phyloP scores from a whole-genome alignment of 2,329 filamentous ascomycete species.

The Alternaria angustiovoidea region DNA sequence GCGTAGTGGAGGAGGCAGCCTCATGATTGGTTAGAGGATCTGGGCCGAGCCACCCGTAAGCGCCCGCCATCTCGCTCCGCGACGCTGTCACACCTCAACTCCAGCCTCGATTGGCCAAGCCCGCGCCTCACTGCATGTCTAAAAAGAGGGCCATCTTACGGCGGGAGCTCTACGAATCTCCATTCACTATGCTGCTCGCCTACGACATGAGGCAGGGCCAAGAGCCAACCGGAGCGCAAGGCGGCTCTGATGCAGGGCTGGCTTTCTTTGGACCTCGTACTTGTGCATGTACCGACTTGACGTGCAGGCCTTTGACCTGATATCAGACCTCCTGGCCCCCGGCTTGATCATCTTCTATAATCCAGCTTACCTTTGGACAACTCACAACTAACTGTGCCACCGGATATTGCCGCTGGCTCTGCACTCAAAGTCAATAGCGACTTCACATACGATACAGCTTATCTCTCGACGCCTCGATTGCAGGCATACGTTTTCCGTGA shows the following conservation, averaged over 20 bases:
- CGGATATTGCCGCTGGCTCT: not conserved
- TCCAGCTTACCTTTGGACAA: slow-evolving; percentile 5
- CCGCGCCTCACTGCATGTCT: slow-evolving; percentile 44
- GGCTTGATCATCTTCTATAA: slow-evolving; percentile 1
- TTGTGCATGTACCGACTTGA: slow-evolving; percentile 38
- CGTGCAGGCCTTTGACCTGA: slow-evolving; percentile 25
- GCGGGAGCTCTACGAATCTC: slow-evolving; percentile 43
- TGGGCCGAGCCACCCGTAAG: slow-evolving; percentile 31
- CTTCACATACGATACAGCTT: not conserved
- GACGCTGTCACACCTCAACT: slow-evolving; percentile 37
- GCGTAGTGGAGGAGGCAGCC: slow-evolving; percentile 20
- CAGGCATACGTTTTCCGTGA: not conserved
- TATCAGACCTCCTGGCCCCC: slow-evolving; percentile 43
- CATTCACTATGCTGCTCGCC: slow-evolving; percentile 30
- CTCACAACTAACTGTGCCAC: slow-evolving; percentile 11
- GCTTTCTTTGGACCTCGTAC: slow-evolving; percentile 26
- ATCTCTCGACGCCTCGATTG: not conserved
- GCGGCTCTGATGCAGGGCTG: slow-evolving; percentile 34
- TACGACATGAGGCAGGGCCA: slow-evolving; percentile 32
- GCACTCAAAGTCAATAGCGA: slow-evolving; percentile 1
- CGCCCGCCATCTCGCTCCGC: slow-evolving; percentile 36
- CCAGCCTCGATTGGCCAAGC: slow-evolving; percentile 40
- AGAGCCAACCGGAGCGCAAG: slow-evolving; percentile 38
- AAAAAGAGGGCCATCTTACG: slow-evolving; percentile 34
- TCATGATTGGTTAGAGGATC: slow-evolving; percentile 36